A percentile compares a stretch with the other conserved stretches of the same genome.
Evolutionary conservation across 805 yeast species (phyloP).

Genomic region (Babjeviella inositovora): DNA sequence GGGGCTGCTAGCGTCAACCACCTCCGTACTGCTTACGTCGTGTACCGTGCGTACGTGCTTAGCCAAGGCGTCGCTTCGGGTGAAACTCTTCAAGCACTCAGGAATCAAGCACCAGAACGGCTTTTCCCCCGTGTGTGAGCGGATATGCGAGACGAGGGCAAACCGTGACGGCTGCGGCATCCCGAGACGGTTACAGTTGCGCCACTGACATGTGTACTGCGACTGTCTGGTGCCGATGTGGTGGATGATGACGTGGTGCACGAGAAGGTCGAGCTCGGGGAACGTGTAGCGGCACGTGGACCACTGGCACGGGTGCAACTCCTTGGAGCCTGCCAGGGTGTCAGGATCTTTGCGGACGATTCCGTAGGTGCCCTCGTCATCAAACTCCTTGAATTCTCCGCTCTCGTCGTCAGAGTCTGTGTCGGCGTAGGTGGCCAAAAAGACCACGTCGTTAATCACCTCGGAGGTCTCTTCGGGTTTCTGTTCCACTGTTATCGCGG

Average conservation of each 20-base stretch:
- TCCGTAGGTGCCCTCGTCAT: too few species aligned
- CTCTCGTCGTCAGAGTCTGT: too few species aligned
- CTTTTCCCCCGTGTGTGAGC: constrained; percentile 52
- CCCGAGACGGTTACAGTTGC: constrained; percentile 34
- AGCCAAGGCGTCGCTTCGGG: constrained; percentile 44
- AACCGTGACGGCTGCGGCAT: constrained; percentile 33
- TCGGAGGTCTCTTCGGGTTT: too few species aligned
- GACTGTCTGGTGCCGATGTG: constrained; percentile 15
- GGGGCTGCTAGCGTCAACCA: too few species aligned
- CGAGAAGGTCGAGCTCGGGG: constrained; percentile 17
- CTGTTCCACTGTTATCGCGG: too few species aligned
- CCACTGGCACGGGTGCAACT: too few species aligned
- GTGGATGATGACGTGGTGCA: constrained; percentile 17
- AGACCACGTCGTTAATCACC: too few species aligned
- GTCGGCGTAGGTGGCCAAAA: too few species aligned
- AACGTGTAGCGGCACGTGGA: constrained; percentile 12
- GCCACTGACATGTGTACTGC: constrained; percentile 46
- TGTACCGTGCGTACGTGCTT: constrained; percentile 51
- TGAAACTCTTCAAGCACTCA: constrained; percentile 45
- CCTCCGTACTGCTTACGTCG: constrained; percentile 20
- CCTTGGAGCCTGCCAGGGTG: too few species aligned
- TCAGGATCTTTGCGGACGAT: too few species aligned
- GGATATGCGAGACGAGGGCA: constrained; percentile 44
- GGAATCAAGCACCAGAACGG: constrained; percentile 54
- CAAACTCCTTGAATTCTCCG: too few species aligned